These are phyloP conservation scores for Stemphylium lycopersici DNA, from an alignment of 2,329 filamentous ascomycete species.

Conservation along the genomic window DNA sequence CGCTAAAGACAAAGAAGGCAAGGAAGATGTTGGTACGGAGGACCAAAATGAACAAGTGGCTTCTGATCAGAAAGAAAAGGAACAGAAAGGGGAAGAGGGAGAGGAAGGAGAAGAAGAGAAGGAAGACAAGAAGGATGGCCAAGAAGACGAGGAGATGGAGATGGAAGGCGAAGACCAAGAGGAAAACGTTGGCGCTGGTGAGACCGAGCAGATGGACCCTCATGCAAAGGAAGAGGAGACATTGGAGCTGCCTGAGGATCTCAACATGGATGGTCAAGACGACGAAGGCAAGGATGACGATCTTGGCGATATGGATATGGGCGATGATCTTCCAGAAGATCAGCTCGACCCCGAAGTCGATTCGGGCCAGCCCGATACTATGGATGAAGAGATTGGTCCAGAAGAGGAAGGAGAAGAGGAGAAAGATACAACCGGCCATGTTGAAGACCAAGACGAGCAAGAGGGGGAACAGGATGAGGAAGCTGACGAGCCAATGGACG, in stretches of 20 bases:
- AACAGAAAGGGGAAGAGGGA: constrained; percentile 61
- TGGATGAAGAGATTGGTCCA: constrained; percentile 41
- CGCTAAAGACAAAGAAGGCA: constrained; percentile 80
- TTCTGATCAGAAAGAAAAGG: constrained; percentile 56
- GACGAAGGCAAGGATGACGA: constrained; percentile 61
- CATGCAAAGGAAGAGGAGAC: constrained; percentile 82
- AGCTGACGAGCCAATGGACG: constrained; percentile 55
- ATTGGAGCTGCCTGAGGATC: constrained; percentile 83
- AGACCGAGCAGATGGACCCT: constrained; percentile 71
- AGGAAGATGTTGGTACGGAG: constrained; percentile 59
- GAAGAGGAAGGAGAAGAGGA: constrained; percentile 45
- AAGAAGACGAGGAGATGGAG: constrained; percentile 60
- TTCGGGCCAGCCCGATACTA: constrained; percentile 36
- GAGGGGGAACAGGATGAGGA: constrained; percentile 55
- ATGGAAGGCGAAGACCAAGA: constrained; percentile 66
- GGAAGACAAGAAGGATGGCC: constrained; percentile 64
- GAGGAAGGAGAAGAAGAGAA: constrained; percentile 66
- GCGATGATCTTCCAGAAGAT: constrained; percentile 43
- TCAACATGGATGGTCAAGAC: constrained; percentile 76
- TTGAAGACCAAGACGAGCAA: constrained; percentile 50
- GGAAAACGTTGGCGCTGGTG: constrained; percentile 68
- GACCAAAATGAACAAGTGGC: constrained; percentile 55
- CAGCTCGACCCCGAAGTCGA: constrained; percentile 42
- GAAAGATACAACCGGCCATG: constrained; percentile 43
- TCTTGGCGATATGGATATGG: constrained; percentile 45